A percentile compares a stretch with the other conserved stretches of the same genome.
phyloP scores from a whole-genome alignment of 441 rosid species.

The Adansonia grandidieri region DNA sequence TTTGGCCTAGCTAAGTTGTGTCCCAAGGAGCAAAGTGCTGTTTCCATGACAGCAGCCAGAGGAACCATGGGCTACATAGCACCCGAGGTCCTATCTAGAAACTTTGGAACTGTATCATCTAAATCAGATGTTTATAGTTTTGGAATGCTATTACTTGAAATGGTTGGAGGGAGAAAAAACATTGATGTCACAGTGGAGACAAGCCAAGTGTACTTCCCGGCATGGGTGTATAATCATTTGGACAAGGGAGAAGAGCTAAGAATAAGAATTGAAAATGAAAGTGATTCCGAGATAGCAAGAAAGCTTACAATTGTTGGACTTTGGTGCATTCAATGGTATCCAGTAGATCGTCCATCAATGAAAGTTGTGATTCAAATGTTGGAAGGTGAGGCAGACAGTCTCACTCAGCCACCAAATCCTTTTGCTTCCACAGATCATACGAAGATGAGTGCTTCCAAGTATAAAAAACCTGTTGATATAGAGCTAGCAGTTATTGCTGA shows the following conservation, averaged over 20 bases:
- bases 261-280: slow-evolving; percentile 30
- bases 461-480: slow-evolving; percentile 14
- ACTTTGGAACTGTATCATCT: slow-evolving; percentile 24
- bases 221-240: slow-evolving; percentile 23
- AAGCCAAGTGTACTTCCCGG: slow-evolving; percentile 26
- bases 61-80: slow-evolving; percentile 33
- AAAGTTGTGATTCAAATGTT: slow-evolving; percentile 43
- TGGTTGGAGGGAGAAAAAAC: slow-evolving; percentile 31
- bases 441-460: slow-evolving; percentile 1
- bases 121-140: slow-evolving; percentile 25
- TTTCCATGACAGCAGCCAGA: slow-evolving; percentile 27
- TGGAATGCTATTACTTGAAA: slow-evolving; percentile 30
- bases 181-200: slow-evolving; percentile 9
- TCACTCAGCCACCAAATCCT: slow-evolving; percentile 38
- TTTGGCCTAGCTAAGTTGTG: slow-evolving; percentile 28
- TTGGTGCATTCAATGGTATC: slow-evolving; percentile 46
- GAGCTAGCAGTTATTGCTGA: slow-evolving; percentile 11
- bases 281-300: slow-evolving; percentile 28
- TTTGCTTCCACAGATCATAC: slow-evolving; percentile 28
- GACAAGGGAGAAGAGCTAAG: slow-evolving; percentile 33
- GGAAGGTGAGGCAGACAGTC: slow-evolving; percentile 32
- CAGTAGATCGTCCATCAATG: slow-evolving; percentile 42
- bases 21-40: slow-evolving; percentile 26
- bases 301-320: slow-evolving; percentile 42
- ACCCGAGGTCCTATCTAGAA: slow-evolving; percentile 26